Percentiles rank a stretch among this genome's conserved stretches.
phyloP scores from a whole-genome alignment of 768 basidiomycete genomes.

The Crepidotus variabilis region DNA sequence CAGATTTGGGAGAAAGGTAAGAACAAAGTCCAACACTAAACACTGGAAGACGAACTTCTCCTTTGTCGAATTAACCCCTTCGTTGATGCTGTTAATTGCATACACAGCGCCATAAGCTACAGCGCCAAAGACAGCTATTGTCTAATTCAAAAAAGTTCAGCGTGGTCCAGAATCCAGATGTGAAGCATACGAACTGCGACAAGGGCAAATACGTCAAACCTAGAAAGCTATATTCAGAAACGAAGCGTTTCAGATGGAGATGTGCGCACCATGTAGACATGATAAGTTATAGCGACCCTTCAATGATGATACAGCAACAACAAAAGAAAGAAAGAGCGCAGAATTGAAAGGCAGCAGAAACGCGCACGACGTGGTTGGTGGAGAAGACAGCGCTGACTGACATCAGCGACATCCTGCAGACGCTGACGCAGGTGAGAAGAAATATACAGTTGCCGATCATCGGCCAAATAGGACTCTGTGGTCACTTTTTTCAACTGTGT shows the following conservation, averaged over 20 bases:
- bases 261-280: slow-evolving; percentile 12
- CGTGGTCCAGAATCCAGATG: no score
- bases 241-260: background rate
- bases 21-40: background rate
- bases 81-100: slow-evolving; percentile 33
- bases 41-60: slow-evolving; percentile 40
- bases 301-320: background rate
- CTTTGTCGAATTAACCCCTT: slow-evolving; percentile 46
- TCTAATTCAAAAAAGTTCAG: slow-evolving; percentile 28
- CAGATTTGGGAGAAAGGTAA: background rate
- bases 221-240: slow-evolving; percentile 11
- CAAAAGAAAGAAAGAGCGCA: background rate
- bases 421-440: background rate
- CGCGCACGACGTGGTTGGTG: background rate
- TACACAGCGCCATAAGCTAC: slow-evolving; percentile 39
- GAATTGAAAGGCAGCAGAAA: background rate
- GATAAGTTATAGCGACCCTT: background rate
- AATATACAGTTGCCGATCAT: background rate
- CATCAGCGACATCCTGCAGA: background rate
- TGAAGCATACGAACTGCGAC: slow-evolving; percentile 25
- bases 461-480: background rate
- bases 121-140: slow-evolving; percentile 42
- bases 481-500: no score
- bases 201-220: slow-evolving; percentile 41
- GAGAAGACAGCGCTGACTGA: background rate